Percentiles rank a stretch among this genome's conserved stretches.
These are phyloP conservation scores for Halocafeteria seosinensis DNA, from an alignment of 108 stramenopile genomes.

Conservation along the genomic window DNA sequence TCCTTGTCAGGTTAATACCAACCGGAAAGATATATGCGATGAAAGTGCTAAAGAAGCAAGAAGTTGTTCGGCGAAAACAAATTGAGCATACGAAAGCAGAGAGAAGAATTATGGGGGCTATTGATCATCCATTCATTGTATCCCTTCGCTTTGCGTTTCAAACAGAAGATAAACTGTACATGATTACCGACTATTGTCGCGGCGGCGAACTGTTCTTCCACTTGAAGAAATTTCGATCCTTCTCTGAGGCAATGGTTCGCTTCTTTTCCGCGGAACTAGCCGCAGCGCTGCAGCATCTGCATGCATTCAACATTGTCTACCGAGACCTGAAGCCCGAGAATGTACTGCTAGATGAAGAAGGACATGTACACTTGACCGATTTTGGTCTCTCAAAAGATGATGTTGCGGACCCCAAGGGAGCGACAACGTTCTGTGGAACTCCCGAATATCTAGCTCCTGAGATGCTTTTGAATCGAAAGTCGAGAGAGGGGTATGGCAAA, in stretches of 20 bases:
- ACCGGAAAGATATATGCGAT: conserved; percentile 22
- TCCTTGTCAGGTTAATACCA: conserved; percentile 19
- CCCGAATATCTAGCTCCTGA: conserved; percentile 19
- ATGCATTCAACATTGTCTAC: conserved; percentile 26
- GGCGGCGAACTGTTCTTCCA: conserved; percentile 41
- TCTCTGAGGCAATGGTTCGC: conserved; percentile 10
- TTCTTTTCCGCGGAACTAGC: conserved; percentile 35
- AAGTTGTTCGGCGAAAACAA: conserved; percentile 26
- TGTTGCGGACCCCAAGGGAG: conserved; percentile 15
- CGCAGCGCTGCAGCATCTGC: conserved; percentile 30
- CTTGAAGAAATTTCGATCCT: conserved; percentile 9
- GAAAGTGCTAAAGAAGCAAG: conserved; percentile 31
- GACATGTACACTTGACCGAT: conserved; percentile 22
- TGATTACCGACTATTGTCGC: conserved; percentile 37
- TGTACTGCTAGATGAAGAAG: conserved; percentile 31
- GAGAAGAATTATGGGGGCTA: conserved; percentile 26
- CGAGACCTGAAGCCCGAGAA: conserved; percentile 48
- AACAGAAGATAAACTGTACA: conserved; percentile 21
- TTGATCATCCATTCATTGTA: conserved; percentile 40
- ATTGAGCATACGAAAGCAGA: conserved; percentile 38
- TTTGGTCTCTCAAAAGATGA: conserved; percentile 31
- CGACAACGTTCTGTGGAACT: conserved; percentile 22
- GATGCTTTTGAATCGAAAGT: conserved; percentile 23
- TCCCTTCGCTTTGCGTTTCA: conserved; percentile 36
- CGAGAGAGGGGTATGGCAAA: conserved; percentile 32